Percentiles rank a stretch among this genome's conserved stretches.
Conservation (phyloP, 257 asterid genomes). For the Solanum pinnatisectum region DNA sequence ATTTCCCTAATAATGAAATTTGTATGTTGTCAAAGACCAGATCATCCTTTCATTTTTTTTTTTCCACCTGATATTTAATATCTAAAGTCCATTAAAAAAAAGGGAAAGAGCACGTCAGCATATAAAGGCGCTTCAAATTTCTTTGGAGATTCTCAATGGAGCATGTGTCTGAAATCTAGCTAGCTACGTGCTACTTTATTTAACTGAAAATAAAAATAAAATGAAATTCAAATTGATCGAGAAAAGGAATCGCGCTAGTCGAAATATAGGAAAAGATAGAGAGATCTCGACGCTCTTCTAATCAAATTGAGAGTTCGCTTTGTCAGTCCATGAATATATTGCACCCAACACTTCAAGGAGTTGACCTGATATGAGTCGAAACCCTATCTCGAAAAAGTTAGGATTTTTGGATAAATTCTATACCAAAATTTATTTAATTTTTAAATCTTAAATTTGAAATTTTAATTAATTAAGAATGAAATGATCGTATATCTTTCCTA, state of each 20-base stretch:
- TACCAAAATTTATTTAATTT: background rate
- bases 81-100: background rate
- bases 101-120: background rate
- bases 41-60: background rate
- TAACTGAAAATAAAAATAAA: too few species aligned
- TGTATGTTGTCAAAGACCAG: background rate
- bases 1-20: background rate
- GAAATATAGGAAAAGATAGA: background rate
- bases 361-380: background rate
- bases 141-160: too few species aligned
- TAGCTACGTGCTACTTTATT: too few species aligned
- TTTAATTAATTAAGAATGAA: background rate
- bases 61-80: background rate
- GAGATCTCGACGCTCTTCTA: background rate
- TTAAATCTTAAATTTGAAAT: background rate
- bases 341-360: background rate
- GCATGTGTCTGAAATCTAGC: too few species aligned
- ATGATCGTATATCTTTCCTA: background rate
- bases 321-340: background rate
- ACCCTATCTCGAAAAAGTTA: too few species aligned
- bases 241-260: background rate
- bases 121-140: background rate
- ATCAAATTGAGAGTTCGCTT: background rate
- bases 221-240: background rate
- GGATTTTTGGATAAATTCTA: background rate